Evolutionary conservation across 768 basidiomycete genomes (phyloP).

Genomic region (Agaricus subrufescens): DNA sequence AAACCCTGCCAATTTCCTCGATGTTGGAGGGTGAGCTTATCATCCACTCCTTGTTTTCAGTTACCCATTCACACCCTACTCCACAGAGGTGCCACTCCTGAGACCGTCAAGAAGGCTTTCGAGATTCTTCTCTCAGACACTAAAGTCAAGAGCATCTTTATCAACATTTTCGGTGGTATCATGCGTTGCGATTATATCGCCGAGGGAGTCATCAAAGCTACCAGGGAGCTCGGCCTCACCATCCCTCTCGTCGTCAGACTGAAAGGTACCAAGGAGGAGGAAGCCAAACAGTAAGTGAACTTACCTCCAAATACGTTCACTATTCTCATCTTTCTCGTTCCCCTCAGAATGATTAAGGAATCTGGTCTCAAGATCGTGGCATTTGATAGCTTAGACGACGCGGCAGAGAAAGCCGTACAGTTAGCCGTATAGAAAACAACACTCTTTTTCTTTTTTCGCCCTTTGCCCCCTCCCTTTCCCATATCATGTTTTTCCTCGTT

Average conservation of each 20-base stretch:
- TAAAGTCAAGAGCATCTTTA: conserved; percentile 97
- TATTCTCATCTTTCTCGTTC: conserved; percentile 8
- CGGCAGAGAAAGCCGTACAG: conserved; percentile 76
- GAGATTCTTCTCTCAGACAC: conserved; percentile 88
- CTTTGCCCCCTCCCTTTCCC: neutral
- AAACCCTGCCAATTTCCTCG: conserved; percentile 97
- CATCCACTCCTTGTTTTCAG: neutral
- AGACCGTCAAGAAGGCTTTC: conserved; percentile 99
- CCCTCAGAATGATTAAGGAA: conserved; percentile 79
- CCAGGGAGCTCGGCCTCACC: conserved; percentile 79
- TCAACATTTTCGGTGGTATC: conserved; percentile 97
- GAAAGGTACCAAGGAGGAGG: conserved; percentile 94
- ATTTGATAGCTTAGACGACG: conserved; percentile 91
- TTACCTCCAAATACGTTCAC: neutral
- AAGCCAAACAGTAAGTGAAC: conserved; percentile 83
- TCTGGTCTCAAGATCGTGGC: conserved; percentile 92
- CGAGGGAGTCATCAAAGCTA: conserved; percentile 97
- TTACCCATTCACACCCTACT: conserved; percentile 6
- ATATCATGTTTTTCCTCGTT: neutral
- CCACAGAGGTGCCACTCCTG: conserved; percentile 90
- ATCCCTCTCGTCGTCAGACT: conserved; percentile 92
- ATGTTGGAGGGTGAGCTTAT: conserved; percentile 81
- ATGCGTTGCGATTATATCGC: conserved; percentile 99
- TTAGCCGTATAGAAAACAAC: conserved; percentile 45
- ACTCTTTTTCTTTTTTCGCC: conserved; percentile 1